Evolutionary conservation across 2,329 filamentous ascomycete species (phyloP).

Genomic region (Ceratocystis papillata): DNA sequence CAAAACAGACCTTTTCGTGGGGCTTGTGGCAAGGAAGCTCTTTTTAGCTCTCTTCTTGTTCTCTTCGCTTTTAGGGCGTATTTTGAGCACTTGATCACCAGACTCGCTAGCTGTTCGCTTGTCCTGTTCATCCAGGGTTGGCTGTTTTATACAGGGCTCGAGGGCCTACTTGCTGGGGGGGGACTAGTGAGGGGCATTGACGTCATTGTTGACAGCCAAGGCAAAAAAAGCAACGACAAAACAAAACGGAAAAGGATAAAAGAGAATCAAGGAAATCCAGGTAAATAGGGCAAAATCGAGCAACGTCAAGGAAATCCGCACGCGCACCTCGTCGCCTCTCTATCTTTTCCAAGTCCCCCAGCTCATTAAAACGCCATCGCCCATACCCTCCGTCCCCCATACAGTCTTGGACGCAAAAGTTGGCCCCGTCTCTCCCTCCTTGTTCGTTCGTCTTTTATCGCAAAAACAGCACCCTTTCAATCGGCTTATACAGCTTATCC

Average conservation of each 20-base stretch:
- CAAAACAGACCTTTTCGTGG: too few relatives aligned
- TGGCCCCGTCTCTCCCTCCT: neutral
- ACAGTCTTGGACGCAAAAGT: neutral
- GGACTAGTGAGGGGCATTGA: conserved; percentile 2
- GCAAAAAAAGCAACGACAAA: neutral
- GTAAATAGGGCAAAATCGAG: neutral
- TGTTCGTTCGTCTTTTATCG: neutral
- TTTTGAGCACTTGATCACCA: neutral
- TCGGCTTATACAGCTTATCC: neutral
- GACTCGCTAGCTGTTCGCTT: neutral
- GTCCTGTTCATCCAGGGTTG: neutral
- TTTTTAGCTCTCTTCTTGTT: too few relatives aligned
- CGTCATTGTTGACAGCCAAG: conserved; percentile 2
- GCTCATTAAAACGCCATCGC: too few relatives aligned
- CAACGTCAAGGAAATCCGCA: neutral
- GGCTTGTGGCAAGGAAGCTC: too few relatives aligned
- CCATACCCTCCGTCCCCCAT: neutral
- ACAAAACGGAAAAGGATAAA: neutral
- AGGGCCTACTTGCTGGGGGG: neutral
- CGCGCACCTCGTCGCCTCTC: neutral
- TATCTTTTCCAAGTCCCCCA: neutral
- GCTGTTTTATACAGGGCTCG: neutral
- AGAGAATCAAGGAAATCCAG: too few relatives aligned
- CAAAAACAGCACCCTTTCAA: neutral
- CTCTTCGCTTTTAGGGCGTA: too few relatives aligned